phyloP scores from a whole-genome alignment of 208 protist species.

The Trypanosoma avium region DNA sequence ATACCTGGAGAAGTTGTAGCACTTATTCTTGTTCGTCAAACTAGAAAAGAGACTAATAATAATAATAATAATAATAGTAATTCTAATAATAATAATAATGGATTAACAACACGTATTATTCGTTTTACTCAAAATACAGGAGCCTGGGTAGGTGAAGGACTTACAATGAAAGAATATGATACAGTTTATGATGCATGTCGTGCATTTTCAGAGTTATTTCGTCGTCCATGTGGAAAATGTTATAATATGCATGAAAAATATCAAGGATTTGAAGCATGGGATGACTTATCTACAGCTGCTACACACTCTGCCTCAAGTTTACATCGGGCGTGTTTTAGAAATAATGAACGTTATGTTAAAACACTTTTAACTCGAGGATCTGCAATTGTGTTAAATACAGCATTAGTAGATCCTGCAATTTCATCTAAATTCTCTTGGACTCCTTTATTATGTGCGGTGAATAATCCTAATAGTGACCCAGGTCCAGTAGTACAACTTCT shows the following conservation, averaged over 20 bases:
- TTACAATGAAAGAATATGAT: slow-evolving; percentile 71
- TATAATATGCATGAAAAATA: slow-evolving; percentile 1
- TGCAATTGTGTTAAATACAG: slow-evolving; percentile 72
- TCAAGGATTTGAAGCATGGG: background rate
- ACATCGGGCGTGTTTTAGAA: slow-evolving; percentile 87
- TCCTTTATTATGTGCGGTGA: slow-evolving; percentile 85
- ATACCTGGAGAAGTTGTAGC: slow-evolving; percentile 58
- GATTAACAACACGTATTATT: slow-evolving; percentile 39
- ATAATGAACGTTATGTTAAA: slow-evolving; percentile 81
- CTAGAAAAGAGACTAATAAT: background rate
- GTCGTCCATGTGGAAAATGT: slow-evolving; percentile 40
- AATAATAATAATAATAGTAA: background rate
- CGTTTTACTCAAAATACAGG: slow-evolving; percentile 71
- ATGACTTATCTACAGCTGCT: background rate
- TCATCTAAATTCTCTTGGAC: slow-evolving; percentile 75
- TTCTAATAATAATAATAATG: background rate
- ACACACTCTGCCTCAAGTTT: slow-evolving; percentile 38
- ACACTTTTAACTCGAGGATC: slow-evolving; percentile 75
- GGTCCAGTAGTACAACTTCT: slow-evolving; percentile 68
- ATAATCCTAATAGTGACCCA: slow-evolving; percentile 85
- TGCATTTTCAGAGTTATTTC: slow-evolving; percentile 70
- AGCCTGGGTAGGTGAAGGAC: slow-evolving; percentile 66
- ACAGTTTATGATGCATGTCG: slow-evolving; percentile 61
- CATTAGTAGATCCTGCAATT: slow-evolving; percentile 53
- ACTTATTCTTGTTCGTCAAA: slow-evolving; percentile 31